phyloP scores from a whole-genome alignment of 257 asterid genomes.

The Primulina tabacum region DNA sequence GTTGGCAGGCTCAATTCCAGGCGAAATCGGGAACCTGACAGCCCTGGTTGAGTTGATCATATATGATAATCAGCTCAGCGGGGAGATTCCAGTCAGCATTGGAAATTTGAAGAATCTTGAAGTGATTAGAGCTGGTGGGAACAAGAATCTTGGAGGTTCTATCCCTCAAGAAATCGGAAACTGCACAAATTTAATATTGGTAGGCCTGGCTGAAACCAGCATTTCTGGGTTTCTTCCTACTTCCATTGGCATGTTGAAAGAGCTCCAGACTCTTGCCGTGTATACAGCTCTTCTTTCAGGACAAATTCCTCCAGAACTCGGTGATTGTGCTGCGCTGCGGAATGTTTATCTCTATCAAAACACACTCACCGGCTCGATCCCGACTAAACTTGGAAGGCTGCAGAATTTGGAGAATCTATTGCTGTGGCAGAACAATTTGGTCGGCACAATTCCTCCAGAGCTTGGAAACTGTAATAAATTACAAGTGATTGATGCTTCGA shows the following conservation, averaged over 20 bases:
- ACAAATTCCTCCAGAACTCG: constrained; percentile 70
- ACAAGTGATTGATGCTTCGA: constrained; percentile 50
- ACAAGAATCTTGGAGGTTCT: constrained; percentile 64
- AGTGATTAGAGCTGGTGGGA: constrained; percentile 73
- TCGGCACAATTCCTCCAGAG: constrained; percentile 57
- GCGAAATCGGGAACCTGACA: constrained; percentile 49
- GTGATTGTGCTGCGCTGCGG: constrained; percentile 45
- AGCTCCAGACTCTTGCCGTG: constrained; percentile 54
- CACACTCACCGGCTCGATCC: constrained; percentile 64
- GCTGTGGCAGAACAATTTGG: constrained; percentile 67
- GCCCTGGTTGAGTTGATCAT: constrained; percentile 39
- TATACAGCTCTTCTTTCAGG: constrained; percentile 74
- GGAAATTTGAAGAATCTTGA: constrained; percentile 52
- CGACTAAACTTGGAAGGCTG: constrained; percentile 50
- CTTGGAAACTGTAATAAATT: constrained; percentile 51
- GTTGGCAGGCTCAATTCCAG: constrained; percentile 52
- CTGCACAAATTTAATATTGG: constrained; percentile 47
- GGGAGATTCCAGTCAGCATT: constrained; percentile 47
- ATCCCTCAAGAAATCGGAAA: constrained; percentile 64
- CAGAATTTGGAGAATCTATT: constrained; percentile 46
- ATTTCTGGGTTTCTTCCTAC: constrained; percentile 70
- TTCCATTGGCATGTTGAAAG: constrained; percentile 51
- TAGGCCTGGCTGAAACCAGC: constrained; percentile 75
- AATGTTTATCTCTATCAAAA: constrained; percentile 63
- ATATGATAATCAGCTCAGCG: constrained; percentile 63